Base-by-base conservation (phyloP, 2,329 filamentous ascomycete genomes). In the Colletotrichum destructivum region DNA sequence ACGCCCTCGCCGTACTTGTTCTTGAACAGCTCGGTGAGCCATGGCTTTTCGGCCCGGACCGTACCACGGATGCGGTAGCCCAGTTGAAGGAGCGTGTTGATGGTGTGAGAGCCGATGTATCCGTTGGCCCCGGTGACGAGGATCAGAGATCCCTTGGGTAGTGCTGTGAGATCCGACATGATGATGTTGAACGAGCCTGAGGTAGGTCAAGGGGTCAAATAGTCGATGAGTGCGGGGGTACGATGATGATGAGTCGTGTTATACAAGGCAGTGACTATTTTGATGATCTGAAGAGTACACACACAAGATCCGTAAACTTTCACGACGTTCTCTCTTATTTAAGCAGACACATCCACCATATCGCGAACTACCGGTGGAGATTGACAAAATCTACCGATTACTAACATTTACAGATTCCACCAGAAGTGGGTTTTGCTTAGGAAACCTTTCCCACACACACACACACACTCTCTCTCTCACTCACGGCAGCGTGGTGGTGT, bases 41-140 rank as follows among this genome's bases (percentile, higher is more conserved):
- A 83, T 0, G 77, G 63, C 31, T 75, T 78, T 66, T 81, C n/a
- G 51, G 69, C 59, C 3, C 85, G 84, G 12, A 82, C 82, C 2
- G 84, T 85, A 1, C 85, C 85, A n/a, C 84, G 83, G 23, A 88
- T 84, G 4, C 78, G 79, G 71, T 83, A 86, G 15, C 85, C 85
- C 0, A 75, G 75, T 1, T 75, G 62, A 0, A 86, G 79, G 15
- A 84, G 74, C 51, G 82, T 77, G 51, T 83, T 79, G 3, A 79
- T 80, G 13, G 84, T 77, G 15, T 86, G 80, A 1, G 82, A 82
- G 8, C 77, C 84, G 4, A 87, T 77, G 64, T 81, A 80, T 3
- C 84, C 84, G 46, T 83, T 86, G 35, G 75, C 77, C 1, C 83
- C 84, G 0, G 84, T 86, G 0, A 86, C 77, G 0, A 86, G 79